Conservation (phyloP, 768 basidiomycete species). For the Psilocybe cyanescens region DNA sequence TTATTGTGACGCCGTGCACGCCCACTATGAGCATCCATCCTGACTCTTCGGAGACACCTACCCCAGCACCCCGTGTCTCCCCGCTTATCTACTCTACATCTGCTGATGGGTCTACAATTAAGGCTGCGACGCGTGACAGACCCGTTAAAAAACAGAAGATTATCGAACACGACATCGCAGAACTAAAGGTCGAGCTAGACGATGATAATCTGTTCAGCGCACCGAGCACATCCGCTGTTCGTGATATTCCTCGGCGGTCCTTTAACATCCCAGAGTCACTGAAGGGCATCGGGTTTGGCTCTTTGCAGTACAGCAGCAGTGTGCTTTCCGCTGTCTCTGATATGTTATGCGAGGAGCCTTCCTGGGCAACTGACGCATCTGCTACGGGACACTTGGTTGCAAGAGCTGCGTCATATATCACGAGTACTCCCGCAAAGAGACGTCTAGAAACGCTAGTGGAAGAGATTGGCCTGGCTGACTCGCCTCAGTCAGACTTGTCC, state of each 20-base stretch:
- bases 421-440: conserved; percentile 20
- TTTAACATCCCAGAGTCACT: conserved; percentile 5
- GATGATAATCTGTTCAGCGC: neutral
- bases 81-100: neutral
- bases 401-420: conserved; percentile 10
- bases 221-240: neutral
- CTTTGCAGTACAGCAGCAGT: neutral
- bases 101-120: neutral
- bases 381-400: neutral
- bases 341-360: neutral
- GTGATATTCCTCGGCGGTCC: neutral
- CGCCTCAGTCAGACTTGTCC: neutral
- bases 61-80: neutral
- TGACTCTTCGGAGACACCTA: conserved; percentile 2
- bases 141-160: neutral
- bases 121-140: neutral
- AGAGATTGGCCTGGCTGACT: neutral
- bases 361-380: neutral
- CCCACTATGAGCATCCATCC: conserved; percentile 13
- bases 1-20: conserved; percentile 28
- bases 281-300: neutral
- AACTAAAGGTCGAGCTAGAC: neutral
- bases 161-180: neutral
- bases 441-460: neutral
- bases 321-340: conserved; percentile 4